Evolutionary conservation across 2,329 filamentous ascomycete genomes (phyloP).

Genomic region (Clarireedia homoeocarpa): DNA sequence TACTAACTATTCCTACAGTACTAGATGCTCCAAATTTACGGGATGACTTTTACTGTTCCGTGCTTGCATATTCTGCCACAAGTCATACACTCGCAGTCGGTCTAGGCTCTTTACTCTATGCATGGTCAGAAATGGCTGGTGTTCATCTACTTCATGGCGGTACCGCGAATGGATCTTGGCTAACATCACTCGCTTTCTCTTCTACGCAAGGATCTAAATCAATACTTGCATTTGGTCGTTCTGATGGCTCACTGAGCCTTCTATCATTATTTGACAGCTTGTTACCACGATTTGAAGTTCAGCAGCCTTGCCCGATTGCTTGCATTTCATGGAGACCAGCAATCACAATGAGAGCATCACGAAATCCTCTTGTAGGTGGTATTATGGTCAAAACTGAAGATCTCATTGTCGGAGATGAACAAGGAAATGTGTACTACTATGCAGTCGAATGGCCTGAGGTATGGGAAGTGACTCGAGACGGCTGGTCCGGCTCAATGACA

Average conservation of each 20-base stretch:
- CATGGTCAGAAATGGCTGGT: conserved; percentile 74
- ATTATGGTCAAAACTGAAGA: conserved; percentile 65
- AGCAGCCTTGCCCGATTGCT: conserved; percentile 64
- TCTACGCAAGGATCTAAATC: conserved; percentile 65
- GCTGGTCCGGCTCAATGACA: conserved; percentile 71
- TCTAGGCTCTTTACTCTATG: conserved; percentile 69
- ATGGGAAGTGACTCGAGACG: conserved; percentile 54
- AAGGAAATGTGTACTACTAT: conserved; percentile 80
- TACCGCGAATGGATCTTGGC: conserved; percentile 44
- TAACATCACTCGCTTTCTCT: conserved; percentile 88
- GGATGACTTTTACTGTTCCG: conserved; percentile 92
- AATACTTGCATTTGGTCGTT: conserved; percentile 79
- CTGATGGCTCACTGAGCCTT: conserved; percentile 66
- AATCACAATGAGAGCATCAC: conserved; percentile 43
- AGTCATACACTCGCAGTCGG: conserved; percentile 76
- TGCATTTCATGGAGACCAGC: conserved; percentile 76
- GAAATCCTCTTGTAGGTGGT: conserved; percentile 37
- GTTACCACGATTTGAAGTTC: conserved; percentile 64
- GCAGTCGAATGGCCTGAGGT: conserved; percentile 73
- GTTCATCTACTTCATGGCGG: conserved; percentile 48
- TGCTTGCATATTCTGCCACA: conserved; percentile 74
- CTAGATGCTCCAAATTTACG: conserved; percentile 83
- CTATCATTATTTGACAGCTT: conserved; percentile 67
- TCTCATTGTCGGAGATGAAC: conserved; percentile 77
- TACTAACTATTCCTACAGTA: conserved; percentile 48